Evolutionary conservation across 2,329 filamentous ascomycete genomes (phyloP), one percentile per base, ranked within the genome.

Genomic region (Botrytis fragariae): DNA sequence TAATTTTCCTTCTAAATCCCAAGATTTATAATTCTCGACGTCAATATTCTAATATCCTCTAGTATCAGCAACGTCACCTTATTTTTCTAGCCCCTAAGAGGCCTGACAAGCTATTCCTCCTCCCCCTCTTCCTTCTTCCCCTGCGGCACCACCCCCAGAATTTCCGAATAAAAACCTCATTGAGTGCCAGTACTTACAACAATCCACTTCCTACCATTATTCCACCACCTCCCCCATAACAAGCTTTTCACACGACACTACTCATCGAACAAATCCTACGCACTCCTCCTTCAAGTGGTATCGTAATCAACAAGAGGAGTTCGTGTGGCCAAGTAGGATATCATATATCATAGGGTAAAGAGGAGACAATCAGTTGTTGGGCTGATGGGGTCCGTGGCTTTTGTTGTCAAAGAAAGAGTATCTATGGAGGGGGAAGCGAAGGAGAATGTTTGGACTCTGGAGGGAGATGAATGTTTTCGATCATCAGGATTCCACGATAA

Each of bases 151-250:
- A 90, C 91, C 81, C 81, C 92, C 93, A 2, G 80, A 85, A 2
- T 82, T 79, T 73, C 89, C 84, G 77, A 93, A 93, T 29, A 93
- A 78, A 93, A 93, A 51, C 29, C 3, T 51, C 82, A 88, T 91
- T 77, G 93, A 75, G 93, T 83, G 0, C 91, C 91, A 20, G 89
- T 91, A n/a, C 87, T 90, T 1, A 93, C 84, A 73, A 93, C 86
- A 6, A 86, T 84, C 91, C 91, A 93, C 42, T 83, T 82, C 8
- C 86, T 67, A 5, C 10, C 87, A 4, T 2, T 39, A 0, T 75
- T 71, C 78, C 90, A n/a, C n/a, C 87, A 0, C 76, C 80, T 1
- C 88, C 81, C 10, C 39, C 29, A 9, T 12, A 25, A 25, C 2
- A 25, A 48, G 25, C 25, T 9, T 20, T 9, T 48, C 45, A 48